These are phyloP conservation scores for Rutstroemia sp. DNA, from an alignment of 2,329 filamentous ascomycete genomes.

Conservation along the genomic window DNA sequence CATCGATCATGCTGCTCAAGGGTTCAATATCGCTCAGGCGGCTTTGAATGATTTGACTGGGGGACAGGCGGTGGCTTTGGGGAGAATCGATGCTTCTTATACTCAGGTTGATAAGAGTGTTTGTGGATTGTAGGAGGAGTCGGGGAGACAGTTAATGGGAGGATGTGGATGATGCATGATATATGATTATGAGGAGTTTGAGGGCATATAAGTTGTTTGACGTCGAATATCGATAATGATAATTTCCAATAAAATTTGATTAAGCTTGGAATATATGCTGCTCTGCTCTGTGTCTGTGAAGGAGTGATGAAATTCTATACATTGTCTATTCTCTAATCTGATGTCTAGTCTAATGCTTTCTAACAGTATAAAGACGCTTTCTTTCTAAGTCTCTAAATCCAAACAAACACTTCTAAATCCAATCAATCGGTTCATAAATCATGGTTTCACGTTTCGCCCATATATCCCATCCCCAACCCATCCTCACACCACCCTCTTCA, in stretches of 20 bases:
- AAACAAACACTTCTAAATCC: no score
- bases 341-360: background rate
- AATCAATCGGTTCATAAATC: background rate
- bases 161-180: background rate
- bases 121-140: constrained; percentile 33
- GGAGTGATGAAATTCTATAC: background rate
- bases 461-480: background rate
- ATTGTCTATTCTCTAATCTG: background rate
- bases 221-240: no score
- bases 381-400: no score
- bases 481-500: background rate
- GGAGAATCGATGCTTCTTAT: constrained; percentile 44
- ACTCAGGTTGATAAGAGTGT: constrained; percentile 35
- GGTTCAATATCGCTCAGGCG: constrained; percentile 49
- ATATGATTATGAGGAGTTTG: background rate
- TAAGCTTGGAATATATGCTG: no score
- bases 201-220: no score
- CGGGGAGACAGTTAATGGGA: background rate
- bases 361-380: background rate
- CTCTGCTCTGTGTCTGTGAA: no score
- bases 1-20: constrained; percentile 42
- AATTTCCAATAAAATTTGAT: no score
- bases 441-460: background rate
- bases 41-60: constrained; percentile 51
- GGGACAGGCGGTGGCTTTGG: constrained; percentile 41